phyloP scores from a whole-genome alignment of 192 early-diverging fungal species.

The Coemansia sp. region DNA sequence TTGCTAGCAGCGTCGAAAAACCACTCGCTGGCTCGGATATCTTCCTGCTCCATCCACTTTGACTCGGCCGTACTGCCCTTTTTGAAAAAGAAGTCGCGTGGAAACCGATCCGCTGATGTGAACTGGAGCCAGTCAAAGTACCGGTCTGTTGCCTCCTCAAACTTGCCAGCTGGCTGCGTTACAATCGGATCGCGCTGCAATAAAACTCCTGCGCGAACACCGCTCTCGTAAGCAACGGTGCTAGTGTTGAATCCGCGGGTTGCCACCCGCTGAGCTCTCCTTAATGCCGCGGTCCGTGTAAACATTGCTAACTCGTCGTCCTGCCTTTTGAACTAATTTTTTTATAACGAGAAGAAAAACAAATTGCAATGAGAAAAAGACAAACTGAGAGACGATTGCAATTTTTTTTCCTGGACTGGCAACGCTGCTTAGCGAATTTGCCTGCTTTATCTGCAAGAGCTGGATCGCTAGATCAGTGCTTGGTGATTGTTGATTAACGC shows the following conservation, averaged over 20 bases:
- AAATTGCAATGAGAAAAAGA: neutral
- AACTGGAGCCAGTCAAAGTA: conserved; percentile 56
- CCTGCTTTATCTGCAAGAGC: neutral
- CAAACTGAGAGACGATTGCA: neutral
- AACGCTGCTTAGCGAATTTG: neutral
- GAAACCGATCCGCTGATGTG: conserved; percentile 48
- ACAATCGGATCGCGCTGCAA: conserved; percentile 58
- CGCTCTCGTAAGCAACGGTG: neutral
- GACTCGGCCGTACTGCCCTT: conserved; percentile 50
- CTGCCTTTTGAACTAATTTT: neutral
- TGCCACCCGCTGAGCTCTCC: conserved; percentile 1
- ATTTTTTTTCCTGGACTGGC: conserved; percentile 1
- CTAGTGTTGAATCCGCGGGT: conserved; percentile 40
- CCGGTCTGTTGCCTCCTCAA: conserved; percentile 41
- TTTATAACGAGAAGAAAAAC: conserved; percentile 1
- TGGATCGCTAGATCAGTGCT: neutral
- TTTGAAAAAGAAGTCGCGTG: conserved; percentile 57
- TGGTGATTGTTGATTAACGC: neutral
- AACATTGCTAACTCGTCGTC: conserved; percentile 7
- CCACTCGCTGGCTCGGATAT: conserved; percentile 36
- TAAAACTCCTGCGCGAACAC: conserved; percentile 38
- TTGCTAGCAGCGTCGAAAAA: conserved; percentile 37
- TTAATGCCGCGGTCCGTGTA: conserved; percentile 16
- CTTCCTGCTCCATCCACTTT: conserved; percentile 46
- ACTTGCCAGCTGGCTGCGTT: conserved; percentile 28